phyloP scores from a whole-genome alignment of 2,329 filamentous ascomycete species.

The Microdochium nivale region DNA sequence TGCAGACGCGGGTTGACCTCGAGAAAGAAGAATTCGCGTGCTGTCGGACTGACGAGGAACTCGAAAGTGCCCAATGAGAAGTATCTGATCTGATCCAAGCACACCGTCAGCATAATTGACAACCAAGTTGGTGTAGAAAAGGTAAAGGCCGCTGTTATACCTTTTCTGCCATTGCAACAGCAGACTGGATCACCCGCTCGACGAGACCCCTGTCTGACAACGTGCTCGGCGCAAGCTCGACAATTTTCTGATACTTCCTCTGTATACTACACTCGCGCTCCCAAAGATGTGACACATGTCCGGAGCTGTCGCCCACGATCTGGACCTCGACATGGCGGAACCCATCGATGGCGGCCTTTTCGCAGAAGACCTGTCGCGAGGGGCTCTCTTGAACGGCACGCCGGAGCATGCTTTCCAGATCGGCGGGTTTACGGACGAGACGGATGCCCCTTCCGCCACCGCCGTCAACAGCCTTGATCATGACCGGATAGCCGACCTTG shows the following conservation, averaged over 20 bases:
- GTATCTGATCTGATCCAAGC: conserved; percentile 33
- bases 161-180: conserved; percentile 12
- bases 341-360: conserved; percentile 50
- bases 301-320: conserved; percentile 46
- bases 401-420: conserved; percentile 35
- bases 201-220: conserved; percentile 35
- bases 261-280: conserved; percentile 55
- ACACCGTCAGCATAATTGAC: not conserved
- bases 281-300: conserved; percentile 45
- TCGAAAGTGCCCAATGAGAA: conserved; percentile 55
- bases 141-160: not conserved
- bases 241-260: conserved; percentile 50
- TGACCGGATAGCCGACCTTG: conserved; percentile 31
- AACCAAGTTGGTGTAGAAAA: not conserved
- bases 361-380: conserved; percentile 46
- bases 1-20: conserved; percentile 54
- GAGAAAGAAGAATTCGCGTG: conserved; percentile 45
- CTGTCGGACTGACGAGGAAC: conserved; percentile 45
- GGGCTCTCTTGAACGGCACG: conserved; percentile 50
- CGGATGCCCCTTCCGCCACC: conserved; percentile 54
- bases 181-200: not conserved
- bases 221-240: conserved; percentile 49
- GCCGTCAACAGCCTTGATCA: conserved; percentile 54
- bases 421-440: conserved; percentile 32
- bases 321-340: conserved; percentile 56